Conservation (phyloP, 176 grass and related monocot genomes). For the Oryza meyeriana region DNA sequence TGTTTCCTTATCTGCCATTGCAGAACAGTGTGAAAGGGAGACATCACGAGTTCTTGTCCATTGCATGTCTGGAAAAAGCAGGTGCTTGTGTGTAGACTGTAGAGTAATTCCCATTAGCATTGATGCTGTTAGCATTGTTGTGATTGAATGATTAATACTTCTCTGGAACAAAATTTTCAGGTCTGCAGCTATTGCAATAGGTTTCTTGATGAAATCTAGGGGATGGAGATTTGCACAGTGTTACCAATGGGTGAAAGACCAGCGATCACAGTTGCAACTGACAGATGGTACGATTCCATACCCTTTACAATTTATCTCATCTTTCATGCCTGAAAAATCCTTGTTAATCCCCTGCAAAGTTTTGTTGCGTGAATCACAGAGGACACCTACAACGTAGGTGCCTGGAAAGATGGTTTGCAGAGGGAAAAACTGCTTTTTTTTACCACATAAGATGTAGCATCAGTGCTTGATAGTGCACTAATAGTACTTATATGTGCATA, state of each 20-base stretch:
- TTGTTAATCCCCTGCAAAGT: not conserved
- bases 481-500: too few species aligned
- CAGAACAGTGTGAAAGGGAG: slow-evolving; percentile 73
- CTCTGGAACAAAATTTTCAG: slow-evolving; percentile 38
- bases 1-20: slow-evolving; percentile 33
- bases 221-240: slow-evolving; percentile 62
- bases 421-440: not conserved
- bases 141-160: slow-evolving; percentile 26
- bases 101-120: not conserved
- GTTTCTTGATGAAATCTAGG: slow-evolving; percentile 75
- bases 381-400: not conserved
- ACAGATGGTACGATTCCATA: slow-evolving; percentile 52
- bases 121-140: slow-evolving; percentile 11
- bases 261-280: slow-evolving; percentile 50
- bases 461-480: not conserved
- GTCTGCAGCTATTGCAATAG: slow-evolving; percentile 66
- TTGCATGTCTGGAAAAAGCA: slow-evolving; percentile 85
- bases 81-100: slow-evolving; percentile 51
- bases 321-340: not conserved
- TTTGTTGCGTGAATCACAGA: not conserved
- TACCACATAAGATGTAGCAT: not conserved
- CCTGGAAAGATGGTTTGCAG: not conserved
- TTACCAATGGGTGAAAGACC: slow-evolving; percentile 76
- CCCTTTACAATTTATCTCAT: not conserved
- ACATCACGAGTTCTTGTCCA: slow-evolving; percentile 65